Evolutionary conservation across 2,329 filamentous ascomycete species (phyloP), one percentile per base, ranked within the genome.

Genomic region (Leptographium wingfieldii): DNA sequence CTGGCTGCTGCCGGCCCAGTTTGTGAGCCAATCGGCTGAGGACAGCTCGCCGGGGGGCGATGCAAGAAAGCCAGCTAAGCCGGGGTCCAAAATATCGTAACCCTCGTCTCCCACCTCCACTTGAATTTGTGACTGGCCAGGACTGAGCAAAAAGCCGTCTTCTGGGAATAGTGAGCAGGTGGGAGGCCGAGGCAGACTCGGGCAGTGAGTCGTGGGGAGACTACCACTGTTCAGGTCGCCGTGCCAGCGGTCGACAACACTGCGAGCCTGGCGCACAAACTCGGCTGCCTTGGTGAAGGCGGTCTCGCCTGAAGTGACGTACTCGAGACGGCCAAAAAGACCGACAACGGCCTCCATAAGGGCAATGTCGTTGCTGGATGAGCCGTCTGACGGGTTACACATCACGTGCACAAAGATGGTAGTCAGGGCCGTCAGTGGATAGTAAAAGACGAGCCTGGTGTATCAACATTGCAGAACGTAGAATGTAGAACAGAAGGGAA

Each of bases 191-290:
- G 46, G 46, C 22, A 6, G 46, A 2, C 31, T 25, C 19, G 51
- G 51, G 51, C 27, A 33, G 14, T 33, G 51, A 33, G 51, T 33
- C 12, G n/a, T 22, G n/a, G n/a, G 46, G 46, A 27, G 46, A 49
- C 46, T 49, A 10, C n/a, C 22, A 10, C 46, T n/a, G 10, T 25
- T 11, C n/a, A 7, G 46, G 22, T 27, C 16, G 11, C 22, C 40
- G 9, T 43, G 53, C 43, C 57, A 51, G 11, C 31, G 38, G 25
- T 55, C 55, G 19, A 53, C 52, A 9, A 57, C 56, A 22, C 51
- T 53, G 46, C 59, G 59, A 7, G 59, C 59, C 16, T 60, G 59
- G 38, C 59, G 59, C 38, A 60, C 59, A 58, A 60, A 60, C 55
- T 60, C 59, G 55, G 59, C 38, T 19, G 59, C 57, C 40, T 60